phyloP scores from a whole-genome alignment of 208 protist species.

The Wallacemonas sp. region DNA sequence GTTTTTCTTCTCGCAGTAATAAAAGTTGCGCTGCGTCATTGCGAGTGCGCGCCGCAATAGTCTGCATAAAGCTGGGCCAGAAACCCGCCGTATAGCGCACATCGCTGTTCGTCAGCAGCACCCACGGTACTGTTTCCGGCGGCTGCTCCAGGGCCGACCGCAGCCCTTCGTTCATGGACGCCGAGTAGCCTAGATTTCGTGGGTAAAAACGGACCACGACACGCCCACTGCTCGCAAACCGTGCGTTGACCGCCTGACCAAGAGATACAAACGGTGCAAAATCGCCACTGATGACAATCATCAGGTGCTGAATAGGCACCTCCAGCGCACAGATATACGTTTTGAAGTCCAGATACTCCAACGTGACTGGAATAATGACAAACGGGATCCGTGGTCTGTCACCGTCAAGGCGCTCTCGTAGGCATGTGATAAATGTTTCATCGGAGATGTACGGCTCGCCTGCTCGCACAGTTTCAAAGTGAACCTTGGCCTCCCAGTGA shows the following conservation, averaged over 20 bases:
- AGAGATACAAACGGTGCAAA: slow-evolving; percentile 18
- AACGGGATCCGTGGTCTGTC: slow-evolving; percentile 23
- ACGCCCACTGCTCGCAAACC: slow-evolving; percentile 7
- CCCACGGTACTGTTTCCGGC: slow-evolving; percentile 33
- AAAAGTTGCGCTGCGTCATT: slow-evolving; percentile 11
- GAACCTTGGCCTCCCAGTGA: too few relatives aligned
- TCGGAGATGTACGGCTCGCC: slow-evolving; percentile 27
- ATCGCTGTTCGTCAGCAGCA: slow-evolving; percentile 43
- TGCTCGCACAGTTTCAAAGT: too few relatives aligned
- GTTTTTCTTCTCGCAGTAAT: background rate
- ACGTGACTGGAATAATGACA: slow-evolving; percentile 33
- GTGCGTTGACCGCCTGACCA: background rate
- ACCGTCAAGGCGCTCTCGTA: background rate
- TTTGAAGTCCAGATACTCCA: slow-evolving; percentile 44
- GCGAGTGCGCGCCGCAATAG: slow-evolving; percentile 2
- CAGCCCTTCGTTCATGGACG: slow-evolving; percentile 37
- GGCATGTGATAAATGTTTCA: slow-evolving; percentile 23
- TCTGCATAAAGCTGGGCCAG: slow-evolving; percentile 20
- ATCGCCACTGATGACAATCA: slow-evolving; percentile 40
- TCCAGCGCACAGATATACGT: slow-evolving; percentile 37
- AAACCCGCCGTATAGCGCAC: slow-evolving; percentile 27
- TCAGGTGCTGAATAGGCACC: slow-evolving; percentile 35
- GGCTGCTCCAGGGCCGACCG: slow-evolving; percentile 22
- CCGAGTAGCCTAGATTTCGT: slow-evolving; percentile 31
- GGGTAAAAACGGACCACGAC: slow-evolving; percentile 21